Conservation (phyloP, 129 eudicot species). For the Mikania micrantha region DNA sequence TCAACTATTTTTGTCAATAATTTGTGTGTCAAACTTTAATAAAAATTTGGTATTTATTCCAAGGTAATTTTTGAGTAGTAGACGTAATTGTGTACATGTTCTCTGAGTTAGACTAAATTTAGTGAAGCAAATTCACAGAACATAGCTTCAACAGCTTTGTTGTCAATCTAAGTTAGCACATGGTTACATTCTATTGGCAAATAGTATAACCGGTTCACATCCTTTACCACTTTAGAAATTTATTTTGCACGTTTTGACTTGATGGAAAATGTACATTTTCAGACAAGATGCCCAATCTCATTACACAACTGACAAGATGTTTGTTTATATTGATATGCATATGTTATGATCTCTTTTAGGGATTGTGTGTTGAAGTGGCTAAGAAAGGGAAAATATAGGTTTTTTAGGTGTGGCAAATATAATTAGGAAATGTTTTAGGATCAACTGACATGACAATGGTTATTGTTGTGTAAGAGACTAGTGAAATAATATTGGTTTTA, state of each 20-base stretch:
- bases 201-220: background rate
- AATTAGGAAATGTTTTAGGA: background rate
- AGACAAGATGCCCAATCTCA: background rate
- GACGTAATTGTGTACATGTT: background rate
- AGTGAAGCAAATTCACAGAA: background rate
- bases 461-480: background rate
- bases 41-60: background rate
- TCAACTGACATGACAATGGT: background rate
- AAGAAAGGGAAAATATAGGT: background rate
- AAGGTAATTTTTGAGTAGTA: background rate
- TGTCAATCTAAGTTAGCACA: background rate
- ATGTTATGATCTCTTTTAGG: background rate
- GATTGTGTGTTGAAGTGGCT: background rate
- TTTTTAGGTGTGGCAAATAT: background rate
- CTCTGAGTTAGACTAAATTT: background rate
- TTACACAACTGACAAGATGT: background rate
- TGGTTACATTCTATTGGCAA: background rate
- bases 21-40: background rate
- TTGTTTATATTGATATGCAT: background rate
- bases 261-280: background rate
- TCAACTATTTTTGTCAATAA: conserved; percentile 3
- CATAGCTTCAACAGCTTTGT: background rate
- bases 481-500: background rate
- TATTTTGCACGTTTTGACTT: background rate
- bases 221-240: background rate